phyloP scores from a whole-genome alignment of 148 eudicot species.

The Rhododendron mucronatum region DNA sequence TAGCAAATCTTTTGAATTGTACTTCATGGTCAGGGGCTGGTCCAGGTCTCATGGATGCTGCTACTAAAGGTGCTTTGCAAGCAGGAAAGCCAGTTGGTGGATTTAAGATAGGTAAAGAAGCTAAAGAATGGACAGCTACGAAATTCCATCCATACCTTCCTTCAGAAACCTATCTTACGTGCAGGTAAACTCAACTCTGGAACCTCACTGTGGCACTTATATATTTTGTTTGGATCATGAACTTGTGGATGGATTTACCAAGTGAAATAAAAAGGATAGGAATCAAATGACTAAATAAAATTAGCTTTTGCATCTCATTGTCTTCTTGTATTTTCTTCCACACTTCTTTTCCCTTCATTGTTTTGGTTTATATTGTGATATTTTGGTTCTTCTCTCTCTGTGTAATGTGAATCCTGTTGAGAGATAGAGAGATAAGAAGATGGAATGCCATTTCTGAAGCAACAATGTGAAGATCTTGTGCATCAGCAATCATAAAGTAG shows the following conservation, averaged over 20 bases:
- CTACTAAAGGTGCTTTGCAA: conserved; percentile 69
- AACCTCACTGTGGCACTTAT: not conserved
- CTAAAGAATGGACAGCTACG: conserved; percentile 83
- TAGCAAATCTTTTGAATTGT: conserved; percentile 66
- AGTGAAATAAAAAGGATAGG: not conserved
- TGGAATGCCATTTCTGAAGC: not conserved
- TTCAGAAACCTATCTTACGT: conserved; percentile 62
- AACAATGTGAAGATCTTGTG: not conserved
- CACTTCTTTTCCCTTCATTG: not conserved
- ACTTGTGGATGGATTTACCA: not conserved
- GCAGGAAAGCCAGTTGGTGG: conserved; percentile 89
- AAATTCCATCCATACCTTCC: conserved; percentile 80
- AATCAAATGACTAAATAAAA: not conserved
- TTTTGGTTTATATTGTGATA: not conserved
- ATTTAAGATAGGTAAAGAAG: conserved; percentile 88
- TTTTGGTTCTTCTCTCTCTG: not conserved
- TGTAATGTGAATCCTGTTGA: not conserved
- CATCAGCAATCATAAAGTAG: not conserved
- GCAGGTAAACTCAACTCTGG: conserved; percentile 48
- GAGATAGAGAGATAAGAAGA: not conserved
- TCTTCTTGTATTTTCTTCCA: not conserved
- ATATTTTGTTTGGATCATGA: not conserved
- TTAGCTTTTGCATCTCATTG: not conserved
- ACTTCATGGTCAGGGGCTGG: conserved; percentile 98
- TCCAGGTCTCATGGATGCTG: conserved; percentile 99